Conservation (phyloP, 2,329 filamentous ascomycete genomes). For the Bertia moriformis region DNA sequence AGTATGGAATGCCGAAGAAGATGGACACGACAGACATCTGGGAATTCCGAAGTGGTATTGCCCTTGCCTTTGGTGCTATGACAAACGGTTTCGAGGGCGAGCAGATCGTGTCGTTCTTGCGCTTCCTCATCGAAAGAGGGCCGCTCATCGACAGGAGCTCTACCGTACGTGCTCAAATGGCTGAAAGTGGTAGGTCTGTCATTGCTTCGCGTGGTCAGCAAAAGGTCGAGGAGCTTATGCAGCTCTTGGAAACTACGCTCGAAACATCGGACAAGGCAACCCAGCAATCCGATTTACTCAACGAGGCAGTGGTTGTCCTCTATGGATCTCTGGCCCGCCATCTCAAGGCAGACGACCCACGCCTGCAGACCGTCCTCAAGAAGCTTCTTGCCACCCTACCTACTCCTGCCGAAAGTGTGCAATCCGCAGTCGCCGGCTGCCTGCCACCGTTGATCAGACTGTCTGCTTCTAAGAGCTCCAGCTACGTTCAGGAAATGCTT, state of each 20-base stretch:
- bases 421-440: slow-evolving; percentile 90
- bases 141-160: slow-evolving; percentile 73
- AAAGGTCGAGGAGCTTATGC: slow-evolving; percentile 81
- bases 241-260: slow-evolving; percentile 76
- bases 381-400: slow-evolving; percentile 74
- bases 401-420: slow-evolving; percentile 90
- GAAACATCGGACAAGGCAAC: slow-evolving; percentile 72
- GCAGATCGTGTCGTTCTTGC: slow-evolving; percentile 63
- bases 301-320: slow-evolving; percentile 93
- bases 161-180: slow-evolving; percentile 74
- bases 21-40: slow-evolving; percentile 76
- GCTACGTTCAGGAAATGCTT: slow-evolving; percentile 69
- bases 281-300: slow-evolving; percentile 73
- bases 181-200: slow-evolving; percentile 70
- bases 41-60: slow-evolving; percentile 82
- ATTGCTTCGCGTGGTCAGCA: slow-evolving; percentile 70
- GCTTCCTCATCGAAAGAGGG: slow-evolving; percentile 72
- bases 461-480: slow-evolving; percentile 60
- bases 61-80: slow-evolving; percentile 72
- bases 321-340: slow-evolving; percentile 89
- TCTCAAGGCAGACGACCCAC: slow-evolving; percentile 68
- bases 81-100: slow-evolving; percentile 52
- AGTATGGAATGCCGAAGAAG: slow-evolving; percentile 88
- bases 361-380: slow-evolving; percentile 77
- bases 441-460: slow-evolving; percentile 79